Evolutionary conservation across 768 basidiomycete species (phyloP), one percentile per base, ranked within the genome.

Genomic region (Porphyrellus cyaneotinctus): DNA sequence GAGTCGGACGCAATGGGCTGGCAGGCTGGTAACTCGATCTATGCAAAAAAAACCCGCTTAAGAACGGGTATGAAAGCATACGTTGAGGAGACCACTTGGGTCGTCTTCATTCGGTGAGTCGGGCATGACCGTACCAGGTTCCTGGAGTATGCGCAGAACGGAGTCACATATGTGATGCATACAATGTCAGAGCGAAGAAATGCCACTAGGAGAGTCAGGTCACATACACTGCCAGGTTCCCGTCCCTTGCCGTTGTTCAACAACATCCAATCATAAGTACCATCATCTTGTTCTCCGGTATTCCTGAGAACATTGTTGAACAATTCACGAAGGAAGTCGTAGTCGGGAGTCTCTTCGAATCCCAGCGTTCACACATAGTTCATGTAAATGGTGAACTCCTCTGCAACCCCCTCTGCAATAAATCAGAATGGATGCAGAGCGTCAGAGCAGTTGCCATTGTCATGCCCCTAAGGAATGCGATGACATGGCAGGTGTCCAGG

Each of bases 381-480:
- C 85, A 99, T 93, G 73, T 98, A 99, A 60, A 98, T 98, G 18
- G 86, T 84, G 65, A 99, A 97, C 64, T 98, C 95, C 79, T 97
- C 95, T 50, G 33, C 20, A 56, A 37, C 35, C 64, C 98, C 95
- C 79, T 97, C 95, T 50, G 33, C 20, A 56, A 37, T 35, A 39
- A 45, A 38, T 43, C 26, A 46, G 35, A 39, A 57, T 37, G 8
- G 51, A 44, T 18, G 20, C 45, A 51, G 45, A 32, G 15, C 12
- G 17, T 38, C n/a, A 7, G 58, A 37, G 32, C 28, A 50, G 24
- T 26, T 24, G 23, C 26, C 51, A 45, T 24, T 31, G 43, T 26
- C 17, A 42, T 33, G 43, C 28, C 28, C 12, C 24, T 43, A 22
- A 38, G 2, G 23, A 28, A 43, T 26, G 48, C 46, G 23, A 23